Conservation (phyloP, 192 early-diverging fungal genomes). For the Gamsiella multidivaricata region DNA sequence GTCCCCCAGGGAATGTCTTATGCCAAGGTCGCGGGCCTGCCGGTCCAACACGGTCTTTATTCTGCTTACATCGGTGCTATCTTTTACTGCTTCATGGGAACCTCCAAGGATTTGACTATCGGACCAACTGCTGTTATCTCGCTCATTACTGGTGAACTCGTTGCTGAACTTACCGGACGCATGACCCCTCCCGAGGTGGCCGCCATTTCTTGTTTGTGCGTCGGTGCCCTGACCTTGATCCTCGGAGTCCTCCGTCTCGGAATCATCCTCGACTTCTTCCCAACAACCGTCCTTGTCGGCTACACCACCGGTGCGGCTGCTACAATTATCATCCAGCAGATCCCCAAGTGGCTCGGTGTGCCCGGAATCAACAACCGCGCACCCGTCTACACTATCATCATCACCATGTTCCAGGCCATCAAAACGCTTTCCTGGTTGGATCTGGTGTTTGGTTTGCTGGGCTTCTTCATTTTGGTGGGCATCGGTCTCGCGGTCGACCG, state of each 20-base stretch:
- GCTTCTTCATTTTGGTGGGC: conserved; percentile 52
- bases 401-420: conserved; percentile 70
- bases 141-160: conserved; percentile 76
- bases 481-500: conserved; percentile 52
- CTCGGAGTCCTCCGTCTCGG: conserved; percentile 88
- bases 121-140: conserved; percentile 85
- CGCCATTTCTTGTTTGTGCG: conserved; percentile 66
- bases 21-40: conserved; percentile 75
- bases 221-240: conserved; percentile 74
- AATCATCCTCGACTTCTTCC: conserved; percentile 89
- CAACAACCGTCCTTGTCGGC: conserved; percentile 82
- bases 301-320: conserved; percentile 89
- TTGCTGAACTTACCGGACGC: conserved; percentile 55
- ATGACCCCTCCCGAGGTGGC: conserved; percentile 70
- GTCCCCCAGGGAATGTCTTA: conserved; percentile 81
- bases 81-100: conserved; percentile 79
- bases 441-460: conserved; percentile 69
- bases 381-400: conserved; percentile 74
- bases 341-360: conserved; percentile 84
- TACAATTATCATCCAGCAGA: conserved; percentile 83
- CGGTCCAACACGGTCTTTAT: conserved; percentile 81
- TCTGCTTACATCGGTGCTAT: conserved; percentile 71
- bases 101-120: conserved; percentile 80
- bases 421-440: conserved; percentile 63
- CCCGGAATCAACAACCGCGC: conserved; percentile 77